These are phyloP conservation scores for Aspergillus tamarii DNA, from an alignment of 2,329 filamentous ascomycete genomes.

Conservation along the genomic window DNA sequence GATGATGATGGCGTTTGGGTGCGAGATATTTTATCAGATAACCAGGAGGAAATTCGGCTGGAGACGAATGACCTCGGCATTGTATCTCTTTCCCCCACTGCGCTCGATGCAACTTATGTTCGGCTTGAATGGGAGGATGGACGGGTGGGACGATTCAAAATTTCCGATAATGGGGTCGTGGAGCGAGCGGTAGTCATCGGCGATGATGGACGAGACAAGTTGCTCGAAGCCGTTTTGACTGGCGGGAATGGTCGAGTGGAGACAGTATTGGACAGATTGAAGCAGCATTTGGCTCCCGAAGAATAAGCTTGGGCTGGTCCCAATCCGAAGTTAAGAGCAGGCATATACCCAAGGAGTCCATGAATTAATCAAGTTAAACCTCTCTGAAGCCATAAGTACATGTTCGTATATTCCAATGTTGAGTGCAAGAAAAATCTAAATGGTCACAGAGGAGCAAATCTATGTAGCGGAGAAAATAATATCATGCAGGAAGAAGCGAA, in stretches of 20 bases:
- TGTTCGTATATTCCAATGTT: not conserved
- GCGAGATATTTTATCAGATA: conserved; percentile 20
- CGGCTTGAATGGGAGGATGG: conserved; percentile 50
- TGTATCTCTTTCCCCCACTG: conserved; percentile 37
- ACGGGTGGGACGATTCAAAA: conserved; percentile 46
- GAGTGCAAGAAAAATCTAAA: not conserved
- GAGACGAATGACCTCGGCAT: conserved; percentile 35
- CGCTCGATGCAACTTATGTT: conserved; percentile 46
- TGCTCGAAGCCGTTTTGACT: conserved; percentile 37
- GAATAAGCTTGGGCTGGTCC: not conserved
- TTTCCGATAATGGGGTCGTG: conserved; percentile 44
- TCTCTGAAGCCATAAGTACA: not conserved
- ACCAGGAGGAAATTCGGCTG: conserved; percentile 14
- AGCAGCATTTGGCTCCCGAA: conserved; percentile 12
- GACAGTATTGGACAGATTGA: conserved; percentile 36
- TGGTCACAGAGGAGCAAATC: conserved; percentile 14
- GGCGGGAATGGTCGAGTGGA: conserved; percentile 41
- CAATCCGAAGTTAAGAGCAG: not conserved
- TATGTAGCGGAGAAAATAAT: not conserved
- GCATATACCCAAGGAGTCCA: not conserved
- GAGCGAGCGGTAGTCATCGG: conserved; percentile 49
- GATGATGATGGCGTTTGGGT: conserved; percentile 18
- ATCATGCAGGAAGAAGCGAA: conserved; percentile 13
- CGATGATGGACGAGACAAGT: conserved; percentile 42
- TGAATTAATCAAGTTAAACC: not conserved